Evolutionary conservation across 257 asterid species (phyloP), one percentile per base, ranked within the genome.

Genomic region (Apocynum venetum): DNA sequence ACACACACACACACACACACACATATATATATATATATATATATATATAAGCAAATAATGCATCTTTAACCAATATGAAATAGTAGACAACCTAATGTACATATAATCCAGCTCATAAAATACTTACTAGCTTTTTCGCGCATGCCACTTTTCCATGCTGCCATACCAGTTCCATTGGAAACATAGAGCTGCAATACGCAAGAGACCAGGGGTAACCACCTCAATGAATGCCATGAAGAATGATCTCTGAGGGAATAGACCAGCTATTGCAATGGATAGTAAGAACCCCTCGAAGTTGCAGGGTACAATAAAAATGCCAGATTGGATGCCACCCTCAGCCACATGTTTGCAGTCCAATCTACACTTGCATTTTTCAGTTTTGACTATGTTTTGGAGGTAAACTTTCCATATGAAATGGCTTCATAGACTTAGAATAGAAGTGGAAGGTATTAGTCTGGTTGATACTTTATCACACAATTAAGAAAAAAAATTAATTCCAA

Each of bases 171-270:
- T 86, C 96, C 99, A 91, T 41, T 93, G 98, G 84, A 92, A 91
- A 82, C 93, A 78, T 40, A 96, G 83, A 82, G 89, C 97, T 19
- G 74, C 96, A 46, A 92, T 80, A 19, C 97, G 97, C 76, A 86
- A 46, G 38, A 92, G 4, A 59, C 97, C 89, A 17, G 88, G 84
- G 11, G 89, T 81, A 86, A 80, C 80, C 70, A 93, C 89, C 91
- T 96, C 99, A 61, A 92, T 80, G 59, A 93, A 92, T 35, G 99
- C 98, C 94, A 85, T 84, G 44, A 89, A 66, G 70, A 60, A 86
- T 8, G 99, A 96, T 83, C 97, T 92, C 87, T 96, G 99, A 44
- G 98, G 98, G 53, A 96, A 91, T 31, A 93, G 82, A 55, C 99
- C 98, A 78, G 96, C 89, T 13, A 97, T 92, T 11, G 89, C 97